Percentiles rank a stretch among this genome's conserved stretches.
phyloP scores from a whole-genome alignment of 2,329 filamentous ascomycete species.

The Escovopsis sp. region DNA sequence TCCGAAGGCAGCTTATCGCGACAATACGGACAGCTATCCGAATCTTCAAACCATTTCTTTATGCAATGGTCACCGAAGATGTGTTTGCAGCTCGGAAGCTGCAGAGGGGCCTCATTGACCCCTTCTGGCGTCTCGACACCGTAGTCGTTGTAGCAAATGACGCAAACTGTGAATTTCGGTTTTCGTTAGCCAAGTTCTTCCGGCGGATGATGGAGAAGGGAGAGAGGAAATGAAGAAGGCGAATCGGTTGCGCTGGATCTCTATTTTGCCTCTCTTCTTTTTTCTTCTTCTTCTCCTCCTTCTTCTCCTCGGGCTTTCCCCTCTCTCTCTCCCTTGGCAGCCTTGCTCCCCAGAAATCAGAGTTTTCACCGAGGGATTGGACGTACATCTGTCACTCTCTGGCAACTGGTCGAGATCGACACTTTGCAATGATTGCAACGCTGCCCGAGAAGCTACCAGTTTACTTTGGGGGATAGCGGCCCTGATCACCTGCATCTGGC shows the following conservation, averaged over 20 bases:
- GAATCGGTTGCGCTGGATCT: too few species aligned
- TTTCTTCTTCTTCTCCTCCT: too few species aligned
- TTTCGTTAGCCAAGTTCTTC: slow-evolving; percentile 5
- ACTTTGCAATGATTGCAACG: slow-evolving; percentile 30
- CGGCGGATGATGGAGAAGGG: too few species aligned
- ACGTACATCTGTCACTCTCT: slow-evolving; percentile 34
- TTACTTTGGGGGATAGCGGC: slow-evolving; percentile 28
- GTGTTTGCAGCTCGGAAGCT: slow-evolving; percentile 47
- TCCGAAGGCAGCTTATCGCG: slow-evolving; percentile 45
- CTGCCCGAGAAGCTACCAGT: slow-evolving; percentile 32
- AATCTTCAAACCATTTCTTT: slow-evolving; percentile 49
- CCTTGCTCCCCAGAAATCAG: too few species aligned
- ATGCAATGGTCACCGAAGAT: slow-evolving; percentile 51
- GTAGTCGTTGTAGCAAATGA: slow-evolving; percentile 52
- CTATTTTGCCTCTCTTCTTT: too few species aligned
- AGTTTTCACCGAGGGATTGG: neutral
- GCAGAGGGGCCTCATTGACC: slow-evolving; percentile 38
- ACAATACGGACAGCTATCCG: slow-evolving; percentile 50
- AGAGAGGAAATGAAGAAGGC: too few species aligned
- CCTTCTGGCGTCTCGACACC: slow-evolving; percentile 43
- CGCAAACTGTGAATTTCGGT: slow-evolving; percentile 30
- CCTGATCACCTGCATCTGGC: slow-evolving; percentile 31
- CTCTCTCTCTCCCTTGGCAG: too few species aligned
- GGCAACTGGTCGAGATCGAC: slow-evolving; percentile 30
- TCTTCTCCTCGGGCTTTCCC: too few species aligned